Percentiles rank a stretch among this genome's conserved stretches.
Evolutionary conservation across 2,329 filamentous ascomycete genomes (phyloP).

Genomic region (Talaromyces marneffei): DNA sequence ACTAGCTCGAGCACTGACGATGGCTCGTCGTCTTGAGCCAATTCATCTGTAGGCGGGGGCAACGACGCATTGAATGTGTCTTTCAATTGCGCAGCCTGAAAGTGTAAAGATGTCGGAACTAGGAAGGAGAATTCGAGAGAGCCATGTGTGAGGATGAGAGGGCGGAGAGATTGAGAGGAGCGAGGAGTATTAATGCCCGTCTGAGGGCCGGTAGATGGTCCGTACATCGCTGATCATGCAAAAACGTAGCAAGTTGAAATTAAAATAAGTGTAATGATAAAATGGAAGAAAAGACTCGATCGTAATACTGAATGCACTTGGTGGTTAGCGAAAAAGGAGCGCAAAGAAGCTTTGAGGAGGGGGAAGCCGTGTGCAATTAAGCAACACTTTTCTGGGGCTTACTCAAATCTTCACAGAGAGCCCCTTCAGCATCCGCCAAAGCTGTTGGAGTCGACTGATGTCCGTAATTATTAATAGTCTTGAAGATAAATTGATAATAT

Average conservation of each 20-base stretch:
- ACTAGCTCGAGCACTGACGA: conserved; percentile 91
- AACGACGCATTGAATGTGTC: conserved; percentile 81
- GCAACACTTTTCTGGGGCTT: not conserved
- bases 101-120: conserved; percentile 91
- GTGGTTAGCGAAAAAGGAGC: not conserved
- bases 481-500: not conserved
- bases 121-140: conserved; percentile 94
- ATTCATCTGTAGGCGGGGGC: conserved; percentile 88
- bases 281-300: not conserved
- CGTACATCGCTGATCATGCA: conserved; percentile 61
- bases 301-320: not conserved
- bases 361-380: not conserved
- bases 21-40: conserved; percentile 98
- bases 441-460: conserved; percentile 12
- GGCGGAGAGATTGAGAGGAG: conserved; percentile 85
- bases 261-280: not conserved
- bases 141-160: conserved; percentile 84
- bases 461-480: not conserved
- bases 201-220: conserved; percentile 71
- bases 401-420: conserved; percentile 6
- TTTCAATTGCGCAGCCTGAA: conserved; percentile 90
- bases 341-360: not conserved
- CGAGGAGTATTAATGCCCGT: conserved; percentile 96
- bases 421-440: conserved; percentile 12
- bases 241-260: not conserved